Conservation (phyloP, 371 early-diverging fungal species). For the Mortierella sp. region DNA sequence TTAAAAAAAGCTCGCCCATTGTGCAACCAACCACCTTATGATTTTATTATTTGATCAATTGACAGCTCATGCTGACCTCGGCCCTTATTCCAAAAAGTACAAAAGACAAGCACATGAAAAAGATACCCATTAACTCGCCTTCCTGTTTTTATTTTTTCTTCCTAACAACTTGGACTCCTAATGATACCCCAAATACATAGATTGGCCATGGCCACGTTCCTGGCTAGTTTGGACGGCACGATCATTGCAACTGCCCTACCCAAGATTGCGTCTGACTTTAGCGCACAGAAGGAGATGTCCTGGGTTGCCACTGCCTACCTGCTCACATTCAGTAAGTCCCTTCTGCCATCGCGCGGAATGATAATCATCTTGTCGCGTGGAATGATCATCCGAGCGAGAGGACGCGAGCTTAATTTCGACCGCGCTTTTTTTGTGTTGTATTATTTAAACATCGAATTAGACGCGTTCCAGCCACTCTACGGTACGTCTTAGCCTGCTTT, state of each 20-base stretch:
- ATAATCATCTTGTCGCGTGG: not conserved
- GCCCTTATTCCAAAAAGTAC: too few species aligned
- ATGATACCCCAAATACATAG: constrained; percentile 33
- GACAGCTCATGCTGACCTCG: too few species aligned
- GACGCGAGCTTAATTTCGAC: not conserved
- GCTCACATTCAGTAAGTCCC: constrained; percentile 43
- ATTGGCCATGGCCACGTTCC: constrained; percentile 75
- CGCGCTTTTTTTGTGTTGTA: not conserved
- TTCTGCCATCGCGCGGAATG: not conserved
- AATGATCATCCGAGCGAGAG: not conserved
- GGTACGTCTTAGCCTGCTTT: constrained; percentile 21
- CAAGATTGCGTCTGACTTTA: constrained; percentile 78
- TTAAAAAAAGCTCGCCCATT: too few species aligned
- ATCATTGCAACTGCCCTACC: constrained; percentile 86
- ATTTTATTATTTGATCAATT: too few species aligned
- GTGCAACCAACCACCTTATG: too few species aligned
- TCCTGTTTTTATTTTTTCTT: not conserved
- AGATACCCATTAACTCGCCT: not conserved
- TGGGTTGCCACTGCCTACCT: constrained; percentile 78
- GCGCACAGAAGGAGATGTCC: constrained; percentile 68
- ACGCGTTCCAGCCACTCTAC: constrained; percentile 70
- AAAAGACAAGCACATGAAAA: too few species aligned
- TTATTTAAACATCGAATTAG: constrained; percentile 4
- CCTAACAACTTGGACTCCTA: not conserved
- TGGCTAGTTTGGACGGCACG: constrained; percentile 83